phyloP scores from a whole-genome alignment of 208 protist genomes.

The Trypanosoma vivax region DNA sequence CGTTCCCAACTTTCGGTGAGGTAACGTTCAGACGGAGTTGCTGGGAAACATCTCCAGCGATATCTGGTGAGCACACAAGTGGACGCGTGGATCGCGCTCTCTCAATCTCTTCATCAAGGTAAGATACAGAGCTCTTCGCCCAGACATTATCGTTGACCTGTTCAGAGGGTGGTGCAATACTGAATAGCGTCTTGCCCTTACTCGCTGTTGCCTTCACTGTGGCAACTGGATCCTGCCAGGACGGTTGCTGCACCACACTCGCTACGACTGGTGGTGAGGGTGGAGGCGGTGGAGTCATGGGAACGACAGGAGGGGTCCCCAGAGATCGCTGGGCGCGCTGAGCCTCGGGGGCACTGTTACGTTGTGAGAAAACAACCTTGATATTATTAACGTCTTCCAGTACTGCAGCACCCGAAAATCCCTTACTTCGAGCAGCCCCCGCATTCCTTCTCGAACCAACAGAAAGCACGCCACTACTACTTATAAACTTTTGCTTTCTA shows the following conservation, averaged over 20 bases:
- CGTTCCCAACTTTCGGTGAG: neutral
- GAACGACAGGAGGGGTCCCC: neutral
- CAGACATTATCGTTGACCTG: neutral
- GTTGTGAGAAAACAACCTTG: constrained; percentile 19
- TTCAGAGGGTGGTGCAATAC: constrained; percentile 11
- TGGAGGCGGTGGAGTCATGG: constrained; percentile 11
- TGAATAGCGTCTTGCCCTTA: constrained; percentile 11
- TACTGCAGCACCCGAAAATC: neutral
- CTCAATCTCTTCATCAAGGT: constrained; percentile 22
- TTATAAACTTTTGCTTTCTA: neutral
- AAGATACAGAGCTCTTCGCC: neutral
- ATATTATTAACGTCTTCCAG: constrained; percentile 9
- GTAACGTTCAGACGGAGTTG: constrained; percentile 6
- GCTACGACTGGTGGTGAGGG: constrained; percentile 13
- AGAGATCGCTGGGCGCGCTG: neutral
- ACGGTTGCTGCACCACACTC: too few species aligned
- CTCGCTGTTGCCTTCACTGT: too few species aligned
- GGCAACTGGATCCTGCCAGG: too few species aligned
- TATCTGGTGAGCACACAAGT: constrained; percentile 8
- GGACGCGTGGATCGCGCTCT: constrained; percentile 6
- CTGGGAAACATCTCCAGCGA: neutral
- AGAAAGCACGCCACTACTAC: neutral
- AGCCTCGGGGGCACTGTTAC: neutral
- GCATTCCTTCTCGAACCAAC: neutral
- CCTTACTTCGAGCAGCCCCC: neutral